Evolutionary conservation across 805 yeast species (phyloP).

Genomic region (Dipodascopsis uninucleata): DNA sequence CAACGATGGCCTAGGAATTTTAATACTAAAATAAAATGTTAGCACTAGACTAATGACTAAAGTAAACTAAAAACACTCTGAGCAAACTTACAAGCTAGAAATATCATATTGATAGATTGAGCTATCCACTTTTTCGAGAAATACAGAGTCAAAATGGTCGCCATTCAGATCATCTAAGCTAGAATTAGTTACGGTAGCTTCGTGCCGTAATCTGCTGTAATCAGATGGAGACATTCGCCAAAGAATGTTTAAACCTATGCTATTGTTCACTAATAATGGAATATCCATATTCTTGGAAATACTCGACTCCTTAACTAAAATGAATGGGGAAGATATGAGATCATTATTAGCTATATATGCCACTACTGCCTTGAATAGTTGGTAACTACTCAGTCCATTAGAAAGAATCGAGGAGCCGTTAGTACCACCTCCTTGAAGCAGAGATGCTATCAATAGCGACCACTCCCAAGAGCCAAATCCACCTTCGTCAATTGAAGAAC

Average conservation of each 20-base stretch:
- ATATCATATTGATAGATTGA: conserved; percentile 62
- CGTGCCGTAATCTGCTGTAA: conserved; percentile 44
- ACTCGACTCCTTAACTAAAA: conserved; percentile 4
- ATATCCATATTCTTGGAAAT: conserved; percentile 3
- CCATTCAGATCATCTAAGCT: conserved; percentile 73
- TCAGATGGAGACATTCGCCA: conserved; percentile 17
- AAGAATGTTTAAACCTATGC: conserved; percentile 12
- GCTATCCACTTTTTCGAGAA: conserved; percentile 55
- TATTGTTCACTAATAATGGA: conserved; percentile 18
- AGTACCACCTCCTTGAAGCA: conserved; percentile 70
- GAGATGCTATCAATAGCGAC: conserved; percentile 71
- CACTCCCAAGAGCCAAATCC: conserved; percentile 96
- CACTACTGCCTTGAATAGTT: conserved; percentile 83
- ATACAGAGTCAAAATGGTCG: conserved; percentile 78
- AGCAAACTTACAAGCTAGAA: not conserved
- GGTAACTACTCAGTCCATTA: conserved; percentile 89
- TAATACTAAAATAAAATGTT: conserved; percentile 1
- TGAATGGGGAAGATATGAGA: conserved; percentile 39
- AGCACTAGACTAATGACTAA: not conserved
- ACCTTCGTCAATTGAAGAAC: conserved; percentile 56
- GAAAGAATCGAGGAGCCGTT: conserved; percentile 65
- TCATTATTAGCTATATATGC: conserved; percentile 80
- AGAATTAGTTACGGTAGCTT: conserved; percentile 64
- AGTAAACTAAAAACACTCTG: not conserved
- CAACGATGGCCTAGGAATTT: conserved; percentile 11